phyloP scores from a whole-genome alignment of 805 yeast genomes.

The Kockiozyma suomiensis region DNA sequence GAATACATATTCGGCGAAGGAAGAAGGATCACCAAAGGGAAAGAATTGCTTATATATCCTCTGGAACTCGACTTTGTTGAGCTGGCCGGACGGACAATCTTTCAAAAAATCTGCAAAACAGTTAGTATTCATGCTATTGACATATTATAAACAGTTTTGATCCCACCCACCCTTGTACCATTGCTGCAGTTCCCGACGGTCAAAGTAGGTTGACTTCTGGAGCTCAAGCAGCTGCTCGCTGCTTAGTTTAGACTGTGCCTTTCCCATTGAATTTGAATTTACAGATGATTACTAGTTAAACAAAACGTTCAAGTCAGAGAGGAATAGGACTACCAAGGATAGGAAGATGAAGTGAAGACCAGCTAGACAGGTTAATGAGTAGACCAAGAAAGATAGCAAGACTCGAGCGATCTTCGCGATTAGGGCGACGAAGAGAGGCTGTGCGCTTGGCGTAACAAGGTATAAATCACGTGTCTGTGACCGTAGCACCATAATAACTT shows the following conservation, averaged over 20 bases:
- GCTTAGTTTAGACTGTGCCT: constrained; percentile 87
- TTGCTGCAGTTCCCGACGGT: constrained; percentile 90
- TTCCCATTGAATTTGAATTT: too few species aligned
- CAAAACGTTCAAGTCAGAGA: too few species aligned
- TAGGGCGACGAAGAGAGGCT: constrained; percentile 12
- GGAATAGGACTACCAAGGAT: neutral
- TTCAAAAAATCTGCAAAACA: constrained; percentile 61
- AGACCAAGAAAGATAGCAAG: neutral
- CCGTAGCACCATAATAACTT: too few species aligned
- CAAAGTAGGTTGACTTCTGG: constrained; percentile 85
- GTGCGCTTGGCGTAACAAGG: neutral
- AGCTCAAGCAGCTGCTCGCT: constrained; percentile 85
- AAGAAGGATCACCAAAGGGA: constrained; percentile 97
- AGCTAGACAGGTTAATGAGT: neutral
- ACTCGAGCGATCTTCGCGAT: neutral
- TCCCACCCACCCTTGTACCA: constrained; percentile 78
- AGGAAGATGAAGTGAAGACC: neutral
- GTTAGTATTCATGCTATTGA: neutral
- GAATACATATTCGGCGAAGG: constrained; percentile 85
- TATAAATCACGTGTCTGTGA: too few species aligned
- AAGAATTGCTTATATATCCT: constrained; percentile 94
- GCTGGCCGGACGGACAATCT: constrained; percentile 90
- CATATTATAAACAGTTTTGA: neutral
- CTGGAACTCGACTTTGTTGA: constrained; percentile 82
- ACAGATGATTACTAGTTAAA: too few species aligned